These are phyloP conservation scores for Volvox reticuliferus DNA, from an alignment of 139 green algal species.

Conservation along the genomic window DNA sequence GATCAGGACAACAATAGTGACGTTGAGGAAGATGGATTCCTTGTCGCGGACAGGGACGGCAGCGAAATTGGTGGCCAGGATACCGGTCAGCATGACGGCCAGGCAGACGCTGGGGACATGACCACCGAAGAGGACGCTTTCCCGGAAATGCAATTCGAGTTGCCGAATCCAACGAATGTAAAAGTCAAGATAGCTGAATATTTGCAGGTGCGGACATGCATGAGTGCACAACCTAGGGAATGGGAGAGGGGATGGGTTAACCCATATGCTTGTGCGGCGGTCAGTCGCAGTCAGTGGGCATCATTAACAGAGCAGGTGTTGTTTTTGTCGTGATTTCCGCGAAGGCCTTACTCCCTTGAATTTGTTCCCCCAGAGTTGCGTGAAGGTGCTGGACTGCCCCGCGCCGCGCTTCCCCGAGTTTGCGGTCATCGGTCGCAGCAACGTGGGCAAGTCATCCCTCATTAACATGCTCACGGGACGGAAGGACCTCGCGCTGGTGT, in stretches of 20 bases:
- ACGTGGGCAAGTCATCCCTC: constrained; percentile 98
- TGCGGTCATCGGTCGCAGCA: constrained; percentile 95
- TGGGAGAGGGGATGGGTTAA: no score
- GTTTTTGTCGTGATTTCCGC: neutral
- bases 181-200: constrained; percentile 69
- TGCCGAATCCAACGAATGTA: constrained; percentile 49
- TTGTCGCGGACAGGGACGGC: neutral
- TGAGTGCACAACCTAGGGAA: no score
- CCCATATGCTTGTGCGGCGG: no score
- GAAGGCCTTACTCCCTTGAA: no score
- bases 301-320: neutral
- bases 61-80: neutral
- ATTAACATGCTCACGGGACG: constrained; percentile 95
- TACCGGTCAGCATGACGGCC: neutral
- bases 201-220: constrained; percentile 71
- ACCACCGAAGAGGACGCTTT: constrained; percentile 25
- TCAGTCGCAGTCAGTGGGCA: neutral
- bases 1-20: neutral
- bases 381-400: constrained; percentile 79
- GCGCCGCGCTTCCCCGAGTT: constrained; percentile 85
- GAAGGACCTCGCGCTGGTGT: constrained; percentile 87
- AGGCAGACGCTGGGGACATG: neutral
- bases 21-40: constrained; percentile 5
- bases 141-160: constrained; percentile 46
- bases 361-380: constrained; percentile 6